Evolutionary conservation across 176 grass and related monocot species (phyloP).

Genomic region (Hsuehochloa calcarea): DNA sequence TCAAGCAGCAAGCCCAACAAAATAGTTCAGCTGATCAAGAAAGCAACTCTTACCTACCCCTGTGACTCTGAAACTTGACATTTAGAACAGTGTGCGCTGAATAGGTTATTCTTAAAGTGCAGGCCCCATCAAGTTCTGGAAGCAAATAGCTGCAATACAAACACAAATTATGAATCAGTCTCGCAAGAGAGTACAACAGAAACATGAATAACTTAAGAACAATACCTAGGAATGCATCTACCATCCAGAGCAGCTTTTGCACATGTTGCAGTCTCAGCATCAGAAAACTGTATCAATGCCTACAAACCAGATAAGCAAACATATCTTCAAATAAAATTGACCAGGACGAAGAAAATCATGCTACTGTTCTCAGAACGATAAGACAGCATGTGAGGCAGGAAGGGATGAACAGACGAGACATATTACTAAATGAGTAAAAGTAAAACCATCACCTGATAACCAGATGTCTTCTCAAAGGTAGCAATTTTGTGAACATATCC

Average conservation of each 20-base stretch:
- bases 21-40: conserved; percentile 1
- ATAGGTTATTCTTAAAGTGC: conserved; percentile 84
- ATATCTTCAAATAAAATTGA: conserved; percentile 29
- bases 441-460: conserved; percentile 72
- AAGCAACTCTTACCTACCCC: conserved; percentile 68
- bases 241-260: conserved; percentile 91
- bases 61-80: conserved; percentile 93
- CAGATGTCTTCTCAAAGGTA: conserved; percentile 95
- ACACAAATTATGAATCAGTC: conserved; percentile 19
- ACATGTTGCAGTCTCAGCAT: conserved; percentile 68
- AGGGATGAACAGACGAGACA: not conserved
- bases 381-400: not conserved
- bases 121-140: conserved; percentile 64
- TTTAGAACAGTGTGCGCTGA: conserved; percentile 96
- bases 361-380: not conserved
- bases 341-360: conserved; percentile 1
- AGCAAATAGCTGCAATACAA: conserved; percentile 77
- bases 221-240: conserved; percentile 94
- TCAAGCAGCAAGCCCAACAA: not conserved
- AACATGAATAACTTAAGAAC: conserved; percentile 12
- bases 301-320: conserved; percentile 38
- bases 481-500: conserved; percentile 99
- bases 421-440: conserved; percentile 10
- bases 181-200: conserved; percentile 15
- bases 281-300: conserved; percentile 93